These are phyloP conservation scores for Wickerhamiella siamensis DNA, from an alignment of 805 yeast species.

Conservation along the genomic window DNA sequence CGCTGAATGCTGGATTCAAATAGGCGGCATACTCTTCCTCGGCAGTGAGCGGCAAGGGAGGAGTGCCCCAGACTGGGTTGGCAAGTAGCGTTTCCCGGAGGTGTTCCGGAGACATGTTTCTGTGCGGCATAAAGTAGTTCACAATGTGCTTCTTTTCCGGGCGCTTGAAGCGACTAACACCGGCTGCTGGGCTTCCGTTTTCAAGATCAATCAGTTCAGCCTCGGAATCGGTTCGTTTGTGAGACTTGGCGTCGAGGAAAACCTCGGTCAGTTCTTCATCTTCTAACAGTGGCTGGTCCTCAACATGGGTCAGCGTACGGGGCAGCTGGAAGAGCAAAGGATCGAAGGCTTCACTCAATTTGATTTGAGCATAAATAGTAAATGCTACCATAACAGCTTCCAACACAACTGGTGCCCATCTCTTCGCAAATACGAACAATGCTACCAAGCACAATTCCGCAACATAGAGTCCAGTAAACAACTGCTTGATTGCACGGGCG, in stretches of 20 bases:
- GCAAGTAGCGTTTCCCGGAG: conserved; percentile 19
- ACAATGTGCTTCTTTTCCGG: conserved; percentile 23
- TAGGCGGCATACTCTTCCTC: conserved; percentile 50
- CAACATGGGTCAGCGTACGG: conserved; percentile 19
- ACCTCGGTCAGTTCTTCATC: background rate
- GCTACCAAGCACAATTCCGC: conserved; percentile 82
- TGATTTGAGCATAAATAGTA: conserved; percentile 57
- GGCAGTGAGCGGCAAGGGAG: conserved; percentile 21
- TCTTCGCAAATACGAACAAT: conserved; percentile 74
- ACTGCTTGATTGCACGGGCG: conserved; percentile 79
- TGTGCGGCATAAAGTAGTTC: conserved; percentile 43
- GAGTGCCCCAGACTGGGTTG: conserved; percentile 20
- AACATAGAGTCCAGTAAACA: conserved; percentile 73
- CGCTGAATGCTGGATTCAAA: conserved; percentile 58
- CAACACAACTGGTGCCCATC: conserved; percentile 86
- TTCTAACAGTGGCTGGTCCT: conserved; percentile 2
- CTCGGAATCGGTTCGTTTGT: conserved; percentile 4
- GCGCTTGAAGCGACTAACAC: background rate
- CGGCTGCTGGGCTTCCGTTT: background rate
- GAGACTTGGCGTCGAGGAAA: conserved; percentile 7
- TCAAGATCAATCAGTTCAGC: conserved; percentile 3
- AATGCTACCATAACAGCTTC: conserved; percentile 49
- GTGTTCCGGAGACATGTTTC: conserved; percentile 31
- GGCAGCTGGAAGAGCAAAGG: conserved; percentile 34
- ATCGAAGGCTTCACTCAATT: conserved; percentile 52